Evolutionary conservation across 495 filamentous ascomycete species (phyloP), one percentile per base, ranked within the genome.

Genomic region (Tuber calosporum): DNA sequence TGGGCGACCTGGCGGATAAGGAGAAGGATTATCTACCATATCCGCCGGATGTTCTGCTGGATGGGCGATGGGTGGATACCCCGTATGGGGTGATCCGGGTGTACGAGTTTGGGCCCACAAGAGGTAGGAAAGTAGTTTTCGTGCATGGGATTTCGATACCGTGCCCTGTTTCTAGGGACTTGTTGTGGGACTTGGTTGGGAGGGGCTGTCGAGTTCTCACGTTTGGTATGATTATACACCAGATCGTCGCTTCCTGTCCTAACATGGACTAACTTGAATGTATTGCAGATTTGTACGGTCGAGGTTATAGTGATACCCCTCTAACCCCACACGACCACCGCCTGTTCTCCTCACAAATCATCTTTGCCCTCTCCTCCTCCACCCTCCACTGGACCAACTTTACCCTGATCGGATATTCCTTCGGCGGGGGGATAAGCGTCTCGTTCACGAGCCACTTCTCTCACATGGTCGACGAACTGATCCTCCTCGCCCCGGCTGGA

Each of bases 141-240:
- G 83, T 97, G 34, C 94, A 96, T 81, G 94, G 94, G 39, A 96
- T 96, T 79, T 90, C 88, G 69, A 98, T 91, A 1, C 91, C 94
- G 3, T 91, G 90, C 82, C 86, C 91, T 76, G 87, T 92, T 4
- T 84, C 96, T 2, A 87, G 88, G 53, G 85, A 85, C 48, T 77
- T 96, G 45, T 90, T 93, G 48, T 84, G 90, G 80, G 86, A 85
- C 19, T 85, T 97, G 36, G 91, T 89, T 22, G 68, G 45, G 58
- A 86, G 86, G 34, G 93, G 92, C 5, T 96, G 90, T 80, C 87
- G 94, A 26, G 93, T 97, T 22, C 88, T 97, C 86, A 83, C 96
- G 26, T 92, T 94, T 75, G 90, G 89, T 85, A 82, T 82, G 86
- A 74, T 26, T 4, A 22, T 36, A 7, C 36, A n/a, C 20, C 40